phyloP scores from a whole-genome alignment of 1,284 basidiomycete genomes.

The Moesziomyces aphidis region DNA sequence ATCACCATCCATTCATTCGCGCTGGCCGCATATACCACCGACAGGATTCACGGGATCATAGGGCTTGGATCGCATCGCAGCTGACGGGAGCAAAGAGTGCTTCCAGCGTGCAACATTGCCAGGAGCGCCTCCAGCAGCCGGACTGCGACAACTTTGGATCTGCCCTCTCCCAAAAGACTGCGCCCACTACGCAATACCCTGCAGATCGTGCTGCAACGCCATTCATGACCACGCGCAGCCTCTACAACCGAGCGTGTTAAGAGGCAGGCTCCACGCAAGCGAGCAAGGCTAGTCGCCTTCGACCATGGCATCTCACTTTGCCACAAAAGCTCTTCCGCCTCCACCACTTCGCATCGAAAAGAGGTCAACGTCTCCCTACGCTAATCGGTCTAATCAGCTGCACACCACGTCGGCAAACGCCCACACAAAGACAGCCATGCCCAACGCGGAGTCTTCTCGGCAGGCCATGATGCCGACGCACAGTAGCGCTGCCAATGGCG shows the following conservation, averaged over 20 bases:
- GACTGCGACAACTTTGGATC: background rate
- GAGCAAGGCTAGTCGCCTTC: background rate
- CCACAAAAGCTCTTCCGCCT: conserved; percentile 27
- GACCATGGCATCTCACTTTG: conserved; percentile 12
- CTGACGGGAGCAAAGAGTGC: background rate
- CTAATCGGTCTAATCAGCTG: background rate
- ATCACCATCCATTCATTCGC: background rate
- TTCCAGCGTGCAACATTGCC: background rate
- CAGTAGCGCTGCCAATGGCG: background rate
- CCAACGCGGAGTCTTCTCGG: conserved; percentile 1
- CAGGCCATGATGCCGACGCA: background rate
- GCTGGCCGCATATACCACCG: background rate
- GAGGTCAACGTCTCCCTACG: background rate
- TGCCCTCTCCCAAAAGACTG: background rate
- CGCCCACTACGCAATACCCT: background rate
- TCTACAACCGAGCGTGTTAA: background rate
- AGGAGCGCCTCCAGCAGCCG: background rate
- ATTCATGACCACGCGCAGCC: background rate
- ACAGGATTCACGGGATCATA: background rate
- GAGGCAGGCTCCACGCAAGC: background rate
- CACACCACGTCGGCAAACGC: background rate
- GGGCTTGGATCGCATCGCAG: background rate
- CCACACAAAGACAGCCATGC: background rate
- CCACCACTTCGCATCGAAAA: conserved; percentile 29
- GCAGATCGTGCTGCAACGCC: background rate